Evolutionary conservation across 208 protist genomes (phyloP), one percentile per base, ranked within the genome.

Genomic region (Novymonas esmeraldas): DNA sequence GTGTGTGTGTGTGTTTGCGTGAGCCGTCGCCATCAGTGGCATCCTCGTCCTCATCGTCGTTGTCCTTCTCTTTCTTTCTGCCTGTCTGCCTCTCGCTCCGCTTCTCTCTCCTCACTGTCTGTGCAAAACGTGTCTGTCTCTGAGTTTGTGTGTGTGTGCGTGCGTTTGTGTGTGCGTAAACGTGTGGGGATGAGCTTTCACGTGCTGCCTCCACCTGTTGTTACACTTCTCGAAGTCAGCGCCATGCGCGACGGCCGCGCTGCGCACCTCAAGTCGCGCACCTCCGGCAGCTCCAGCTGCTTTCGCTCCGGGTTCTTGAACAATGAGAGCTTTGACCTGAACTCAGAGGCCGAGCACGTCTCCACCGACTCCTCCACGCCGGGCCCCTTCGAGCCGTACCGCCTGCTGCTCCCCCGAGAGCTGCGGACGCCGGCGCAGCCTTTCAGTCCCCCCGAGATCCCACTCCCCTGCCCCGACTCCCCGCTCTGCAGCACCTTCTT

Each of bases 281-380:
- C 45, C 18, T 64, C 48, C 7, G 26, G 33, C 20, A 69, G 54
- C 48, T 31, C 62, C 4, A 55, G 9, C 55, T 26, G 33, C n/a
- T 68, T 59, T 39, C 36, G 62, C 10, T 31, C 55, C 22, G 42
- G n/a, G 2, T 49, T 65, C 14, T 33, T 69, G 11, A 64, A 70
- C 20, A 57, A 29, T 20, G 56, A 70, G 24, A 60, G 33, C 28
- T 69, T 69, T 65, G 62, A 76, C 70, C 24, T 69, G 26, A 76
- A 24, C 62, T 70, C 70, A 14, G 45, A 70, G 26, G 24, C 56
- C 22, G 45, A 70, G 36, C 61, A 70, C 63, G 36, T 28, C 16
- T 64, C 55, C 31, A 52, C 45, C 18, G 41, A 59, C 55, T 64
- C 55, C 33, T 67, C 61, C 22, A 56, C 45, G 42, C 57, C 39